phyloP scores from a whole-genome alignment of 1,284 basidiomycete species.

The Inonotus hispidus region DNA sequence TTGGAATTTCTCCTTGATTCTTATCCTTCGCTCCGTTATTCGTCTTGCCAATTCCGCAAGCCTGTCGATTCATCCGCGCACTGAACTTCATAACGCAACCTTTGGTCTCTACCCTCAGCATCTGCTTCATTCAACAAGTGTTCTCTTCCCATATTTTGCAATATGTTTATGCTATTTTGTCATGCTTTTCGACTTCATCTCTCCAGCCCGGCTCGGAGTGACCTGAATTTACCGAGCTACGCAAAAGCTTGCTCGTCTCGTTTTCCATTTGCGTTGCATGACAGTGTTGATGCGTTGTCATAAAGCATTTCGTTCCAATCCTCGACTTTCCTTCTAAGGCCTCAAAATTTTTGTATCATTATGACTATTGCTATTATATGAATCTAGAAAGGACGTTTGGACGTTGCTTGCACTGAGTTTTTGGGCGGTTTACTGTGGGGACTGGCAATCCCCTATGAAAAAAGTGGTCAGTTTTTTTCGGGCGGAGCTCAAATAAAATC shows the following conservation, averaged over 20 bases:
- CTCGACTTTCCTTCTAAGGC: not conserved
- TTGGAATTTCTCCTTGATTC: too few species aligned
- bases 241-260: not conserved
- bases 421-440: too few species aligned
- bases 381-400: not conserved
- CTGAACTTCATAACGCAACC: not conserved
- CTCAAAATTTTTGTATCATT: not conserved
- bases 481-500: too few species aligned
- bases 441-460: too few species aligned
- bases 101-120: not conserved
- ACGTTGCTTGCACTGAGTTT: too few species aligned
- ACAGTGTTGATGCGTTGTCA: not conserved
- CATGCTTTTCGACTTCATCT: not conserved
- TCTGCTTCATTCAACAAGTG: not conserved
- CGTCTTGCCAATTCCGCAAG: too few species aligned
- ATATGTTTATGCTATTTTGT: not conserved
- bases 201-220: too few species aligned
- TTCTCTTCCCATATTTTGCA: not conserved
- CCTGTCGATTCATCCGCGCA: too few species aligned
- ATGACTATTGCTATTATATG: not conserved
- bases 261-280: not conserved
- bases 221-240: not conserved
- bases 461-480: too few species aligned
- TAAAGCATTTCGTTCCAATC: not conserved
- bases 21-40: too few species aligned